A percentile compares a stretch with the other conserved stretches of the same genome.
These are phyloP conservation scores for Magnolia officinalis DNA, from an alignment of 164 flowering plant genomes.

Conservation along the genomic window DNA sequence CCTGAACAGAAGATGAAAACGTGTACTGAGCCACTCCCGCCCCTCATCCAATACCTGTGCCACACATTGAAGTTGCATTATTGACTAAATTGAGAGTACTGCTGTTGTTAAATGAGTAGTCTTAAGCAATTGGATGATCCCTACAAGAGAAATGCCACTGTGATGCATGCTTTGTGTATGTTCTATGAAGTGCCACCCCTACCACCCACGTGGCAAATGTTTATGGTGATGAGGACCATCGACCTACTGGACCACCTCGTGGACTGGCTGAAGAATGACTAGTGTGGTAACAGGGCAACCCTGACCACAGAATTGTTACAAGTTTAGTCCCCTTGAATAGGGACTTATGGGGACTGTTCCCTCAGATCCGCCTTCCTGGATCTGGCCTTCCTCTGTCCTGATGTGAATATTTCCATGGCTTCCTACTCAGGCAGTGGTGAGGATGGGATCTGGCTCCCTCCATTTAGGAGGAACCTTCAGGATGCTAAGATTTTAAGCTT, in stretches of 20 bases:
- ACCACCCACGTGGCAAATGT: neutral
- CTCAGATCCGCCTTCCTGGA: too few species aligned
- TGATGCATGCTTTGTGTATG: neutral
- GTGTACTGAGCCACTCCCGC: constrained; percentile 48
- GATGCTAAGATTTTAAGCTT: too few species aligned
- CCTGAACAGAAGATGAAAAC: constrained; percentile 63
- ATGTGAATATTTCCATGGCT: too few species aligned
- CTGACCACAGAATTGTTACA: neutral
- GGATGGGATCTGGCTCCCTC: too few species aligned
- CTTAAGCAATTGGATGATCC: neutral
- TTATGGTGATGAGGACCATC: neutral
- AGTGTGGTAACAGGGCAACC: neutral
- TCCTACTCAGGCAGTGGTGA: too few species aligned
- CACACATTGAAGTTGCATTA: neutral
- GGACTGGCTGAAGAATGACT: neutral
- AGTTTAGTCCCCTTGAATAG: neutral
- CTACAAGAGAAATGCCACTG: neutral
- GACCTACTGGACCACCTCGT: neutral
- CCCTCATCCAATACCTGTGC: constrained; percentile 75
- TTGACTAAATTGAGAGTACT: neutral
- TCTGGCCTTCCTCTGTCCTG: too few species aligned
- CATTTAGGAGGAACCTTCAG: too few species aligned
- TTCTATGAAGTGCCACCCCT: neutral
- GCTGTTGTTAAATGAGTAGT: neutral
- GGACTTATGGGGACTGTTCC: too few species aligned